phyloP scores from a whole-genome alignment of 345 rosid species.

The Schrenkiella parvula region DNA sequence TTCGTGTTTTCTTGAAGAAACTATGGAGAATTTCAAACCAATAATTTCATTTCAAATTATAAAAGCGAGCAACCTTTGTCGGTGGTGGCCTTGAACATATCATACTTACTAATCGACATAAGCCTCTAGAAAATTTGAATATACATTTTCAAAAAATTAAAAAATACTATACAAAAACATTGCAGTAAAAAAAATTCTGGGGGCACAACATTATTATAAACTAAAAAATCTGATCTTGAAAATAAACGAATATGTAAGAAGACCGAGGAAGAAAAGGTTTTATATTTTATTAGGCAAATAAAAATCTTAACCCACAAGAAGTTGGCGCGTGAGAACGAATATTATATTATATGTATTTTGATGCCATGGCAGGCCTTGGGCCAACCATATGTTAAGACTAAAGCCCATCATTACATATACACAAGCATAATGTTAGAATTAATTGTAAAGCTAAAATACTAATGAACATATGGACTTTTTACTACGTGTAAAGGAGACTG shows the following conservation, averaged over 20 bases:
- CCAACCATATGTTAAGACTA: neutral
- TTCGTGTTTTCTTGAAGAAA: neutral
- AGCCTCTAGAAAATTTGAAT: neutral
- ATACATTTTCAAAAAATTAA: neutral
- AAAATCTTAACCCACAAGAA: neutral
- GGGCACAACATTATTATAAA: neutral
- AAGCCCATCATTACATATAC: too few species aligned
- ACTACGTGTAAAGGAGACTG: too few species aligned
- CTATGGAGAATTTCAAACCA: slow-evolving; percentile 14
- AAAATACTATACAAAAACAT: neutral
- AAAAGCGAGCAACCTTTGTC: neutral
- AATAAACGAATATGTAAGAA: neutral
- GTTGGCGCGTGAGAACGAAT: neutral
- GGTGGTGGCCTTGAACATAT: slow-evolving; percentile 9
- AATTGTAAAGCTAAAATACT: too few species aligned
- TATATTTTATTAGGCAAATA: neutral
- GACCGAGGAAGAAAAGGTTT: neutral
- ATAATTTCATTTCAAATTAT: neutral
- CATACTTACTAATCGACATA: neutral
- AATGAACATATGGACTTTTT: too few species aligned
- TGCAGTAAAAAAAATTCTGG: too few species aligned
- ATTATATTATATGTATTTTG: too few species aligned
- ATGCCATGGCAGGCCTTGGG: neutral
- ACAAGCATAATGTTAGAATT: too few species aligned
- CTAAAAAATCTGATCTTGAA: neutral